Percentiles rank a stretch among this genome's conserved stretches.
Conservation (phyloP, 257 asterid species). For the Solanum chiquidenum region DNA sequence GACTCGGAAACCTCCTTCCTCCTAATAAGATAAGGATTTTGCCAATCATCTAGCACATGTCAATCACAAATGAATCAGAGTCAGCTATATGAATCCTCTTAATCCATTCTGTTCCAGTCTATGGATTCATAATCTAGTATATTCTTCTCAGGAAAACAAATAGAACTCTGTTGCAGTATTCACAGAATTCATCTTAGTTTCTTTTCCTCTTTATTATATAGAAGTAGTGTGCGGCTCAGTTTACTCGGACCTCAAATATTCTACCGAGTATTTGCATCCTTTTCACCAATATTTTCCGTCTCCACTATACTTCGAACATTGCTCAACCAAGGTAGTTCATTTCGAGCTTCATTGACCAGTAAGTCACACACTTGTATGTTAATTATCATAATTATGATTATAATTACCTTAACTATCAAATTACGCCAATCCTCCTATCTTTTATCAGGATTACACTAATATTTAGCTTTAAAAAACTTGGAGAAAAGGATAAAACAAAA, state of each 20-base stretch:
- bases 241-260: background rate
- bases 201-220: background rate
- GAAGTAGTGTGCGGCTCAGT: background rate
- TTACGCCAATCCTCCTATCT: background rate
- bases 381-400: background rate
- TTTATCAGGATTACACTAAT: background rate
- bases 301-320: background rate
- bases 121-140: background rate
- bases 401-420: background rate
- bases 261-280: background rate
- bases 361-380: background rate
- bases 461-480: background rate
- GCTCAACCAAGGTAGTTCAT: background rate
- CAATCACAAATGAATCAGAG: background rate
- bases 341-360: background rate
- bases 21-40: background rate
- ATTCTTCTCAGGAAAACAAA: background rate
- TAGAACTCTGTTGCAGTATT: background rate
- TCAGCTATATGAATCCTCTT: background rate
- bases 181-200: background rate
- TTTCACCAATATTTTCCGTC: background rate
- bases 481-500: background rate
- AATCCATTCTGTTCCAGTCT: background rate
- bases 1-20: background rate
- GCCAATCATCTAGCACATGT: background rate